These are phyloP conservation scores for Auricularia auricula-judae DNA, from an alignment of 768 basidiomycete species.

Conservation along the genomic window DNA sequence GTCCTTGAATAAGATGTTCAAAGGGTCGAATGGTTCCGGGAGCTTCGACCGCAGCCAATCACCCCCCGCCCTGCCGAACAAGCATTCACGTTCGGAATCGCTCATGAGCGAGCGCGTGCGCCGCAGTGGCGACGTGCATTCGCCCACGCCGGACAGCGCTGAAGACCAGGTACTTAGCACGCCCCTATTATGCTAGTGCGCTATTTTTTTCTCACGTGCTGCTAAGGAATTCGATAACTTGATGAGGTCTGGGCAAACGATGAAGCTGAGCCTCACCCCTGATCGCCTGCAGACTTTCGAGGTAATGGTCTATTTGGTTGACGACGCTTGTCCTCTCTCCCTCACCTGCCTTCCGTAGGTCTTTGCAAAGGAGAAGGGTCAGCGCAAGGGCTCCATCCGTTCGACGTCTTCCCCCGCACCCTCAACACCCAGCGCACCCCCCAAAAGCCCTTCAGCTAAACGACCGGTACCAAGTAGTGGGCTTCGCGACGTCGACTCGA, in stretches of 20 bases:
- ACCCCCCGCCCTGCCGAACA: background rate
- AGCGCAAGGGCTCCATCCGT: background rate
- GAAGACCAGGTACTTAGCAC: constrained; percentile 2
- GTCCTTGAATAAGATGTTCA: background rate
- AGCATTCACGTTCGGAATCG: background rate
- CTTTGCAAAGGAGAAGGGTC: constrained; percentile 7
- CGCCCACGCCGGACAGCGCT: constrained; percentile 1
- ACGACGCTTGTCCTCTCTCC: background rate
- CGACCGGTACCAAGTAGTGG: background rate
- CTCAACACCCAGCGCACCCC: background rate
- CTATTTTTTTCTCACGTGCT: background rate
- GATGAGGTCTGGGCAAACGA: constrained; percentile 79
- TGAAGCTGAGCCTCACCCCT: constrained; percentile 93
- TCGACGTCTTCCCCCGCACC: background rate
- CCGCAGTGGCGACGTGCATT: constrained; percentile 1
- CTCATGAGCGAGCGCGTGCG: constrained; percentile 3
- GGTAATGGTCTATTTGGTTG: constrained; percentile 35
- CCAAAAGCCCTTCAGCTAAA: background rate
- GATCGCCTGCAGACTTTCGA: constrained; percentile 90
- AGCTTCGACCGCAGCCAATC: background rate
- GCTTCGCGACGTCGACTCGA: background rate
- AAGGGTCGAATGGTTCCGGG: background rate
- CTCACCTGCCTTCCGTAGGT: constrained; percentile 3
- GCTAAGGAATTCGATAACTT: constrained; percentile 79
- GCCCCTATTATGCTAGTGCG: background rate